Percentiles rank a stretch among this genome's conserved stretches.
Conservation (phyloP, 495 filamentous ascomycete species). For the Aspergillus bridgeri region DNA sequence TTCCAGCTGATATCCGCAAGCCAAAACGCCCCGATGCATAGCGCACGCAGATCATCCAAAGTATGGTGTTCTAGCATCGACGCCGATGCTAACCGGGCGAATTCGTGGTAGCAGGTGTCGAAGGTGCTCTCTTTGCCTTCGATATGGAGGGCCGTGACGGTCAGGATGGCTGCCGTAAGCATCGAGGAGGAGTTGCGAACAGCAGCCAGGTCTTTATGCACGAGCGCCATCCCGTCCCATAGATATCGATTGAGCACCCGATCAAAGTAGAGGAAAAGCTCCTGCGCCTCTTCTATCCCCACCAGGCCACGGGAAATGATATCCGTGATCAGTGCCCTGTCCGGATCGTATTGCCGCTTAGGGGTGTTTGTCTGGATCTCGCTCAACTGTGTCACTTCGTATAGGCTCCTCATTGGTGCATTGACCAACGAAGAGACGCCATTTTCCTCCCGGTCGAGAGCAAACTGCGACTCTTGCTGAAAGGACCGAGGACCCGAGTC, state of each 20-base stretch:
- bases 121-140: slow-evolving; percentile 44
- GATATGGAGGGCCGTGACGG: slow-evolving; percentile 52
- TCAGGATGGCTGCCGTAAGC: slow-evolving; percentile 47
- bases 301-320: slow-evolving; percentile 50
- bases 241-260: slow-evolving; percentile 52
- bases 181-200: slow-evolving; percentile 50
- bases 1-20: slow-evolving; percentile 55
- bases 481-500: slow-evolving; percentile 19
- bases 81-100: slow-evolving; percentile 47
- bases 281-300: slow-evolving; percentile 46
- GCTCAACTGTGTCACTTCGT: slow-evolving; percentile 57
- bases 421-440: slow-evolving; percentile 45
- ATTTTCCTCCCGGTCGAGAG: slow-evolving; percentile 43
- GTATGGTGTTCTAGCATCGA: slow-evolving; percentile 52
- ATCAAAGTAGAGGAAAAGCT: slow-evolving; percentile 48
- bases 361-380: slow-evolving; percentile 41
- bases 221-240: slow-evolving; percentile 47
- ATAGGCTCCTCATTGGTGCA: slow-evolving; percentile 57
- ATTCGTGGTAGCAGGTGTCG: slow-evolving; percentile 51
- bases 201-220: slow-evolving; percentile 41
- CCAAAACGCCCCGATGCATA: slow-evolving; percentile 56
- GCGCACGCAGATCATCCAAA: slow-evolving; percentile 49
- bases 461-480: slow-evolving; percentile 36
- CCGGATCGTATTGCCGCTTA: slow-evolving; percentile 31
- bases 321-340: slow-evolving; percentile 39